Evolutionary conservation across 2,329 filamentous ascomycete species (phyloP), one percentile per base, ranked within the genome.

Genomic region (Colletotrichum spinosum): DNA sequence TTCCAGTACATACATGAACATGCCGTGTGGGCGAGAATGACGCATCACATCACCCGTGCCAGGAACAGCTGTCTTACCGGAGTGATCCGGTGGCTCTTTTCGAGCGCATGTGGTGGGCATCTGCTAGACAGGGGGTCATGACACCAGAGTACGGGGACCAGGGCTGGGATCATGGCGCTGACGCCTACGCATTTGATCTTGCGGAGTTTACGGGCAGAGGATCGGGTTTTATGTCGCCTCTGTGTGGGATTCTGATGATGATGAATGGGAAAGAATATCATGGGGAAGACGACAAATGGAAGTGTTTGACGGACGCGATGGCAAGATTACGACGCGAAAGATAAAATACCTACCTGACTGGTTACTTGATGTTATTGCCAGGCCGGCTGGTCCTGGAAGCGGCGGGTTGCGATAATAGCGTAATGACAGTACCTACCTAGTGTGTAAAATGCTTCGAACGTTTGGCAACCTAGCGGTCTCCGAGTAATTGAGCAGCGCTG

Each of bases 321-420:
- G 13, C 25, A 15, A 46, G 37, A 38, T 68, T 69, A 69, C 38
- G 60, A 67, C 56, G 67, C 51, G 44, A 61, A 68, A 69, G 67
- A 60, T 65, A 55, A 25, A 60, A 68, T 62, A 69, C 65, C 65
- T 61, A 68, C 64, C 65, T 68, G 61, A 60, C 58, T 59, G 50
- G 53, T 68, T 61, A 60, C 62, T 65, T 69, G 55, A 63, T 65
- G 53, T 61, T 67, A 56, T 51, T 61, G 48, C 60, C 60, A 68
- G 65, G 67, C 67, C 50, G 65, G 64, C 60, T 62, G 54, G 61
- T 64, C 65, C 46, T 69, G 56, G 50, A 50, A 60, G 59, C 64
- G 52, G 60, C 56, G 56, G 55, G 56, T 60, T 59, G 65, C 57
- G 62, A 65, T 67, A 68, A 68, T 69, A 60, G 62, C 67, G 65